phyloP scores from a whole-genome alignment of 2,329 filamentous ascomycete genomes.

The Botryosphaeria dothidea region DNA sequence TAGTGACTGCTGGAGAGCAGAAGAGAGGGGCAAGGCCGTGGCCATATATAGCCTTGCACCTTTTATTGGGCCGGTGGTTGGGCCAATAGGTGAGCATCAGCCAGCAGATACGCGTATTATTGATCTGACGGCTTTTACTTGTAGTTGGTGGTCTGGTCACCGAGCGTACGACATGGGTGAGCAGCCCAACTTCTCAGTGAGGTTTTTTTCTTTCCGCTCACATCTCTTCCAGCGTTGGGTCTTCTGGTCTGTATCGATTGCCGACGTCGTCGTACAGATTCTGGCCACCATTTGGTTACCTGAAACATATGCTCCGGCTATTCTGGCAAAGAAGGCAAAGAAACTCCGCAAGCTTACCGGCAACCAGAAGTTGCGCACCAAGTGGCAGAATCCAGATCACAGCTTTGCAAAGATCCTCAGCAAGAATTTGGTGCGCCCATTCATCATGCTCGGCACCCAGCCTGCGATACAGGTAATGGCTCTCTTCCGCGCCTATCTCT shows the following conservation, averaged over 20 bases:
- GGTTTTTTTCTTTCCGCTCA: conserved; percentile 59
- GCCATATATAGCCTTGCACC: conserved; percentile 63
- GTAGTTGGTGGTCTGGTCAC: conserved; percentile 66
- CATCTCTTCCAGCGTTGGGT: conserved; percentile 71
- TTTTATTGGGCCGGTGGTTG: conserved; percentile 63
- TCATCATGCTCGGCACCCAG: conserved; percentile 71
- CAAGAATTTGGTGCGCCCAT: conserved; percentile 69
- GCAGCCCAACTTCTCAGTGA: conserved; percentile 39
- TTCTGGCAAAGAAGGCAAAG: conserved; percentile 56
- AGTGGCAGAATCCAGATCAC: conserved; percentile 63
- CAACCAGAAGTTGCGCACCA: conserved; percentile 55
- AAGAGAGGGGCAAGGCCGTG: conserved; percentile 63
- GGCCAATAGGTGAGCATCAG: conserved; percentile 59
- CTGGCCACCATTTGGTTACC: conserved; percentile 63
- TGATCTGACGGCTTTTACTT: conserved; percentile 42
- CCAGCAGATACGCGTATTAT: conserved; percentile 46
- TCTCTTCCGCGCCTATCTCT: conserved; percentile 64
- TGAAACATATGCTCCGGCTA: conserved; percentile 48
- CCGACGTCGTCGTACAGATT: conserved; percentile 60
- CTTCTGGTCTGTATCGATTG: conserved; percentile 67
- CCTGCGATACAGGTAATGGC: conserved; percentile 73
- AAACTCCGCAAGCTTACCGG: conserved; percentile 59
- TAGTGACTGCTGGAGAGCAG: conserved; percentile 59
- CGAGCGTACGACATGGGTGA: conserved; percentile 60
- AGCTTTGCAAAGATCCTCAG: conserved; percentile 61